These are phyloP conservation scores for sweet orange (Citrus sinensis) DNA, from an alignment of 345 rosid genomes.

Conservation along the genomic window DVS_A1.0 CM039163.1:50927501-50928000, in stretches of 20 bases:
- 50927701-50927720: slow-evolving; percentile 96
- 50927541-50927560: slow-evolving; percentile 55
- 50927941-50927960: slow-evolving; percentile 82
- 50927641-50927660: slow-evolving; percentile 37
- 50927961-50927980: slow-evolving; percentile 85
- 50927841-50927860: slow-evolving; percentile 92
- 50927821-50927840: slow-evolving; percentile 81
- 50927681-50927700: slow-evolving; percentile 86
- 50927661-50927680: slow-evolving; percentile 18
- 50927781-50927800: slow-evolving; percentile 97
- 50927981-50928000: slow-evolving; percentile 80
- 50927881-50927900: slow-evolving; percentile 90
- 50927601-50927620: slow-evolving; percentile 25
- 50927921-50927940: slow-evolving; percentile 82
- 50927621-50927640: slow-evolving; percentile 30
- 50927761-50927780: slow-evolving; percentile 77
- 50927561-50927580: slow-evolving; percentile 75
- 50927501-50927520: slow-evolving; percentile 67
- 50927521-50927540: slow-evolving; percentile 72
- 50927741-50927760: slow-evolving; percentile 86
- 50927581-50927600: slow-evolving; percentile 27
- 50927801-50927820: slow-evolving; percentile 93
- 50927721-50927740: slow-evolving; percentile 93
- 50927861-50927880: slow-evolving; percentile 86
- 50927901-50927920: slow-evolving; percentile 70